Base-by-base conservation (phyloP, 176 grass and related monocot species). In the Oryza punctata region DNA sequence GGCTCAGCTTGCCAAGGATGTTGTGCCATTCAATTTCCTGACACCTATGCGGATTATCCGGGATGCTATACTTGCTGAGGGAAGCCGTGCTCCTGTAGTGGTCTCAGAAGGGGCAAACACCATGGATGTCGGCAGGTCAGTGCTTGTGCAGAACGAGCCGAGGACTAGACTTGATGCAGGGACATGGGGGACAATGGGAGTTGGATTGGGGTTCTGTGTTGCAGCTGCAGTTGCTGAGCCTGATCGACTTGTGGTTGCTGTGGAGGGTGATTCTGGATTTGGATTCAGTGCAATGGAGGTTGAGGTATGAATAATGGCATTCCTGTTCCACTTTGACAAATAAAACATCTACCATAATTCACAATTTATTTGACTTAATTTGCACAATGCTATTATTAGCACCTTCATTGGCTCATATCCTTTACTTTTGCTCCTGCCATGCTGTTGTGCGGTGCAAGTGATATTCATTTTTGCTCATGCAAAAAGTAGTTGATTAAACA, bases 211-310 rank as follows among this genome's bases (percentile, higher is more conserved):
- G 28, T 98, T 94, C 82, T 98, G 96, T 78, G 84, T 98, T 81
- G 96, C 96, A 12, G 91, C 89, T 65, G 93, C 96, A 44, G 87
- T 93, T 61, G 87, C 96, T 44, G 87, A 85, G 52, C 96, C 93
- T 5, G 78, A 85, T 50, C 72, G 93, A 38, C 73, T 98, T 1
- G 91, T 98, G 21, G 96, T 98, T 87, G 96, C 96, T 74, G 93
- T 98, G 2, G 96, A 98, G 89, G 96, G 96, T 5, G 96, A 98
- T 76, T 98, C 96, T 67, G 96, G 89, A 64, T 98, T 94, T 77
- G 93, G 96, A 73, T 98, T 98, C 82, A 98, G 93, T 78, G 96
- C 96, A 35, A 98, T 98, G 89, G 93, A 98, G 67, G 93, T 98
- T 73, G 96, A 98, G 96, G 96, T 95, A 98, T 54, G 87, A 33